Percentiles rank a stretch among this genome's conserved stretches.
These are phyloP conservation scores for Artemisia annua DNA, from an alignment of 129 eudicot species.

Conservation along the genomic window DNA sequence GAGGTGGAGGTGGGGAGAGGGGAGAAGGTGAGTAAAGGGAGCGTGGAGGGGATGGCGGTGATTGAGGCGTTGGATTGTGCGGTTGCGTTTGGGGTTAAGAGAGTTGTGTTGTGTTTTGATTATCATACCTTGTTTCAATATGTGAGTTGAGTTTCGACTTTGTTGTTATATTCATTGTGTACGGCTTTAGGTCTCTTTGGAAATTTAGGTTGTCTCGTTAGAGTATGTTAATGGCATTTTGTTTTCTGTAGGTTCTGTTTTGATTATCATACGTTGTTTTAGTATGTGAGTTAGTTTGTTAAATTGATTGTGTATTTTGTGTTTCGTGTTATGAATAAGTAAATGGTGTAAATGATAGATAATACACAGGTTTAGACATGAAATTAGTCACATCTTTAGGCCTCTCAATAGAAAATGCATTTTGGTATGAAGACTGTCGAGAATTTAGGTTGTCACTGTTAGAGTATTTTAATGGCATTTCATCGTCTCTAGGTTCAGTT, in stretches of 20 bases:
- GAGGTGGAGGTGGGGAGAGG: slow-evolving; percentile 26
- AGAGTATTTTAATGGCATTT: no score
- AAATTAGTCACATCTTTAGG: no score
- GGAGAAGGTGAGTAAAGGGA: slow-evolving; percentile 31
- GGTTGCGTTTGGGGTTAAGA: slow-evolving; percentile 41
- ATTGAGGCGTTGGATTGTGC: slow-evolving; percentile 64
- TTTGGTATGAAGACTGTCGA: no score
- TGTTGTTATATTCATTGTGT: background rate
- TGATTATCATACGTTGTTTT: slow-evolving; percentile 48
- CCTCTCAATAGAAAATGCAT: no score
- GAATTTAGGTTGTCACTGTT: no score
- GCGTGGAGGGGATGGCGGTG: slow-evolving; percentile 49
- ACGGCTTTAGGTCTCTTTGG: background rate
- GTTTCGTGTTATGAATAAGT: background rate
- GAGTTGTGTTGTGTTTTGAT: slow-evolving; percentile 52
- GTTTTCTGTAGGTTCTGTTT: slow-evolving; percentile 26
- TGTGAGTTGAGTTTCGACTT: slow-evolving; percentile 55
- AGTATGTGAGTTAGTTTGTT: slow-evolving; percentile 47
- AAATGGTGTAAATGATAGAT: background rate
- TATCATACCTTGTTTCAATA: slow-evolving; percentile 44
- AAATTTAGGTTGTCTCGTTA: no score
- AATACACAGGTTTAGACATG: no score
- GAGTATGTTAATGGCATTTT: no score
- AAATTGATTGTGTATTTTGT: background rate
- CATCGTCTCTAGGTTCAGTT: no score